These are phyloP conservation scores for Rhizopogon rudus DNA, from an alignment of 768 basidiomycete genomes.

Conservation along the genomic window DNA sequence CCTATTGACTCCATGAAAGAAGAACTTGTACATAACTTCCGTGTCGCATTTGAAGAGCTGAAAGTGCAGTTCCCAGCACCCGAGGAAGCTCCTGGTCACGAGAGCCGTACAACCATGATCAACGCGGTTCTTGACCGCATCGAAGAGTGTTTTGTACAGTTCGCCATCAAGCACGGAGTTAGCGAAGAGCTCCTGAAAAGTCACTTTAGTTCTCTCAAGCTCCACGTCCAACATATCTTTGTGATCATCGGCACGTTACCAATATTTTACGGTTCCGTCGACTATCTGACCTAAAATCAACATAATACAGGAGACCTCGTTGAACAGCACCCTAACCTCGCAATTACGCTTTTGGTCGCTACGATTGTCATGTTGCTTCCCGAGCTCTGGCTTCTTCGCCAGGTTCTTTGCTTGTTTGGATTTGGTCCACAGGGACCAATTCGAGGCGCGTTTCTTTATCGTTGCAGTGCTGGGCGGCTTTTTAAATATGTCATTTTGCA, in stretches of 20 bases:
- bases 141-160: slow-evolving; percentile 20
- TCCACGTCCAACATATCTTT: slow-evolving; percentile 16
- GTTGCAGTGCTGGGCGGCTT: too few species aligned
- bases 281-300: too few species aligned
- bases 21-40: slow-evolving; percentile 11
- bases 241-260: slow-evolving; percentile 17
- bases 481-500: too few species aligned
- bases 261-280: background rate
- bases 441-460: too few species aligned
- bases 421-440: too few species aligned
- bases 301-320: too few species aligned
- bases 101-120: slow-evolving; percentile 17
- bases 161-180: slow-evolving; percentile 17
- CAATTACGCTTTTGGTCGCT: too few species aligned
- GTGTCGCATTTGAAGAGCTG: slow-evolving; percentile 19
- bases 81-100: slow-evolving; percentile 25
- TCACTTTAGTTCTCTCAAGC: slow-evolving; percentile 21
- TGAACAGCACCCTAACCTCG: too few species aligned
- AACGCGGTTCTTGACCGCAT: slow-evolving; percentile 16
- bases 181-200: slow-evolving; percentile 15
- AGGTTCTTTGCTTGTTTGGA: too few species aligned
- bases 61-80: slow-evolving; percentile 23
- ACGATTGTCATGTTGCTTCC: too few species aligned
- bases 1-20: slow-evolving; percentile 13
- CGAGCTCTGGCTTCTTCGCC: too few species aligned